Conservation (phyloP, 1,284 basidiomycete genomes). For the Marasmius oreades region DNA sequence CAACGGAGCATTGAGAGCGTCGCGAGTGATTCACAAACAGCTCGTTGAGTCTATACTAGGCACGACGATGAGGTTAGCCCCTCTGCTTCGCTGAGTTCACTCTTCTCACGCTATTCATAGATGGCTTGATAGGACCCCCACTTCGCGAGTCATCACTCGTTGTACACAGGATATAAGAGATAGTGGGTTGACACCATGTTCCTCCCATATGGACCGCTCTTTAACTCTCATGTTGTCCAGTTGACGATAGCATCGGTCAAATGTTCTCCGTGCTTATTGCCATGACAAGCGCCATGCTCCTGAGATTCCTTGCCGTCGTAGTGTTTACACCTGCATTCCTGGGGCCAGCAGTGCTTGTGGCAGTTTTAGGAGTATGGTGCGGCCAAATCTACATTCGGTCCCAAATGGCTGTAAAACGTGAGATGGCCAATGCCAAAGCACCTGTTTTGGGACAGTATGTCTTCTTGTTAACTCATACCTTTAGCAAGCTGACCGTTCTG, state of each 20-base stretch:
- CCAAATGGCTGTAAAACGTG: conserved; percentile 75
- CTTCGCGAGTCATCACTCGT: conserved; percentile 45
- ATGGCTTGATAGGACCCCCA: conserved; percentile 50
- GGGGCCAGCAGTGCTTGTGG: conserved; percentile 31
- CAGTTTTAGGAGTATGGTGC: conserved; percentile 27
- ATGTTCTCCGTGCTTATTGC: conserved; percentile 37
- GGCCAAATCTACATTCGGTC: conserved; percentile 62
- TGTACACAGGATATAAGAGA: conserved; percentile 36
- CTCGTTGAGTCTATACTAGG: conserved; percentile 57
- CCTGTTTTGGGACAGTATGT: conserved; percentile 62
- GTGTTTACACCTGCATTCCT: conserved; percentile 39
- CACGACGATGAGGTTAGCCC: conserved; percentile 44
- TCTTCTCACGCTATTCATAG: conserved; percentile 16
- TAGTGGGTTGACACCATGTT: conserved; percentile 3
- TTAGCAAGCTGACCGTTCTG: neutral
- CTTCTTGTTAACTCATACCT: neutral
- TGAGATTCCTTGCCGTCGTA: conserved; percentile 38
- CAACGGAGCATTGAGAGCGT: conserved; percentile 49
- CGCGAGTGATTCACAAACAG: conserved; percentile 49
- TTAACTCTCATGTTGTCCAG: conserved; percentile 32
- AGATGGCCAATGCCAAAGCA: conserved; percentile 66
- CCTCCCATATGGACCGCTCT: neutral
- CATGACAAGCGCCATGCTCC: conserved; percentile 42
- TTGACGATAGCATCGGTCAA: conserved; percentile 5
- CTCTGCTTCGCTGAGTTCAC: neutral